Base-by-base conservation (phyloP, 345 rosid genomes). In the Linum usitatissimum region DNA sequence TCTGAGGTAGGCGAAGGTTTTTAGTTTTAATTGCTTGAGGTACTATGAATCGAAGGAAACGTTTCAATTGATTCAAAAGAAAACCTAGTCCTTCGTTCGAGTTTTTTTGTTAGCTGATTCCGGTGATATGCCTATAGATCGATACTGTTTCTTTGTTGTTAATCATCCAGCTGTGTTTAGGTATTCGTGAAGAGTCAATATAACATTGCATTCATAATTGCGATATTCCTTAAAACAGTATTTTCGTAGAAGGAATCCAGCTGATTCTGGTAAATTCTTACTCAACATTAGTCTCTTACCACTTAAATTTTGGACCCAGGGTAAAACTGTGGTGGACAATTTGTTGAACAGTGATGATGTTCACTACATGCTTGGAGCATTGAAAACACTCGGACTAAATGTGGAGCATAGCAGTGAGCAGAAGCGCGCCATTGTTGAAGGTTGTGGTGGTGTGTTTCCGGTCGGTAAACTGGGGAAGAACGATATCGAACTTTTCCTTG, bases 281-380 rank as follows among this genome's bases (percentile, higher is more conserved):
- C 23, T 55, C 59, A 18, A 10, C 10, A 19, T 8, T 15, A n/a
- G 21, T 18, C 23, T 13, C 2, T 18, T 55, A 14, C 6, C 2
- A 9, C 59, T 55, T 28, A 18, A 3, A 6, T 28, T 55, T 64
- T 55, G 34, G 60, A 34, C 57, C 61, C 78, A 90, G 99, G 99
- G 99, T 53, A 86, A 84, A 7, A 93, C 99, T 30, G 81, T 83
- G 7, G 91, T 93, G 9, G 94, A 93, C 81, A 93, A 90, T 68
- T 77, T 93, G 79, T 69, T 93, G 84, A 79, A 77, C 54, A 87
- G 97, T 74, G 99, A 93, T 67, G 97, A 93, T 73, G 70, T 90
- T 62, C 90, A 68, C 69, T 80, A 86, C 79, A 93, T 93, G 99
- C 91, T 90, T 63, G 97, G 73, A 61, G 96, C 99, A 42, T 74